A percentile compares a stretch with the other conserved stretches of the same genome.
phyloP scores from a whole-genome alignment of 1,284 basidiomycete species.

The Ceratobasidium sp. region DNA sequence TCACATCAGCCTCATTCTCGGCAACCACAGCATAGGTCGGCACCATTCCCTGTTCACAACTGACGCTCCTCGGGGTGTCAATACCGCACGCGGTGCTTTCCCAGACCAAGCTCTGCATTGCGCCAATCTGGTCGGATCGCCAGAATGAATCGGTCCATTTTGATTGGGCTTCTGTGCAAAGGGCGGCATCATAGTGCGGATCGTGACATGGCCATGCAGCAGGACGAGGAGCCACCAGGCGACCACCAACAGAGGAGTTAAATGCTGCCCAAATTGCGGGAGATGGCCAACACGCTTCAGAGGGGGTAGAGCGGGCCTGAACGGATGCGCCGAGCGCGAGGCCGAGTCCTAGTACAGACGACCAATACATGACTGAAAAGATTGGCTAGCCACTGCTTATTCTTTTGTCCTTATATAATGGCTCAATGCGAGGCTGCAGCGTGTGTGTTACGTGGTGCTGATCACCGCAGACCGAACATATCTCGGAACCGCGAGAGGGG shows the following conservation, averaged over 20 bases:
- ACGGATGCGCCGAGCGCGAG: background rate
- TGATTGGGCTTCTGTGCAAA: background rate
- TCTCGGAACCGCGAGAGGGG: background rate
- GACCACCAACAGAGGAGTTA: constrained; percentile 26
- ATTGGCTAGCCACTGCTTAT: background rate
- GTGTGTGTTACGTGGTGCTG: background rate
- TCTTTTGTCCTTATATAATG: background rate
- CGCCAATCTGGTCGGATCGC: constrained; percentile 5
- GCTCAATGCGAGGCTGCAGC: background rate
- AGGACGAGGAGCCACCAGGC: constrained; percentile 31
- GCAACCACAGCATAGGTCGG: constrained; percentile 27
- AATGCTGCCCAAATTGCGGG: constrained; percentile 13
- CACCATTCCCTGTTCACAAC: constrained; percentile 24
- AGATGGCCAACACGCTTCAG: background rate
- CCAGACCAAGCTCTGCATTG: constrained; percentile 11
- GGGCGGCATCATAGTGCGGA: constrained; percentile 13
- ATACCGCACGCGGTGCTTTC: constrained; percentile 23
- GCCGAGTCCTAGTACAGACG: background rate
- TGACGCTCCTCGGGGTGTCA: constrained; percentile 12
- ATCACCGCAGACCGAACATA: constrained; percentile 4
- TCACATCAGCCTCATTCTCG: background rate
- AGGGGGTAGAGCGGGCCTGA: background rate
- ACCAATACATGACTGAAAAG: background rate
- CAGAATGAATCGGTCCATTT: constrained; percentile 12
- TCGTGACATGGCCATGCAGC: constrained; percentile 35